A percentile compares a stretch with the other conserved stretches of the same genome.
Evolutionary conservation across 345 rosid genomes (phyloP).

Genomic region (Dipteronia dyeriana): DNA sequence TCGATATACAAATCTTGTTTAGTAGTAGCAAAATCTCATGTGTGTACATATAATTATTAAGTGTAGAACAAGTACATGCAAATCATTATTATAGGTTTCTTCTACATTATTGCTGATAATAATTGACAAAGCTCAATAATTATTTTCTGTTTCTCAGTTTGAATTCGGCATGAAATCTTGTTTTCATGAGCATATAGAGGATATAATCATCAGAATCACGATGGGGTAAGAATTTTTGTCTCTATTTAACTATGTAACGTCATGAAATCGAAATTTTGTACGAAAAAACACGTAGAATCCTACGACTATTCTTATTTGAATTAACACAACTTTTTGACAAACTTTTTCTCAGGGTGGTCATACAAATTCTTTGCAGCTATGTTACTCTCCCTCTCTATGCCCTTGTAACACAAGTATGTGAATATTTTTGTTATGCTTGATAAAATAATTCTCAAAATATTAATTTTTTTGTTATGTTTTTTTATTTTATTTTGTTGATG

Average conservation of each 20-base stretch:
- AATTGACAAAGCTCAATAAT: not conserved
- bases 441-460: not conserved
- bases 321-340: not conserved
- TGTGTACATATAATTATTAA: too few relatives aligned
- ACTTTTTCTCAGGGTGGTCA: constrained; percentile 50
- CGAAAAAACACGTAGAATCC: too few relatives aligned
- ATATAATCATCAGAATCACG: constrained; percentile 62
- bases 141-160: constrained; percentile 40
- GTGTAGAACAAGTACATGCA: too few relatives aligned
- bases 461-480: not conserved
- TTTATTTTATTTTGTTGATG: too few relatives aligned
- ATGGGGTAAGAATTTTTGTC: constrained; percentile 53
- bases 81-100: too few relatives aligned
- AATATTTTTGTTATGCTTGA: not conserved
- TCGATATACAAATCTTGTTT: not conserved
- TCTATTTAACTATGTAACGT: not conserved
- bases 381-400: constrained; percentile 96
- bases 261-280: too few relatives aligned
- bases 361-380: constrained; percentile 88
- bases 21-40: not conserved
- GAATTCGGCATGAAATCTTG: constrained; percentile 58
- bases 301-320: not conserved
- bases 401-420: constrained; percentile 75
- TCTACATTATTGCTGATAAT: not conserved
- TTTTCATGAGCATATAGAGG: constrained; percentile 51